Conservation (phyloP, 257 asterid genomes). For the Solanum bulbocastanum region DNA sequence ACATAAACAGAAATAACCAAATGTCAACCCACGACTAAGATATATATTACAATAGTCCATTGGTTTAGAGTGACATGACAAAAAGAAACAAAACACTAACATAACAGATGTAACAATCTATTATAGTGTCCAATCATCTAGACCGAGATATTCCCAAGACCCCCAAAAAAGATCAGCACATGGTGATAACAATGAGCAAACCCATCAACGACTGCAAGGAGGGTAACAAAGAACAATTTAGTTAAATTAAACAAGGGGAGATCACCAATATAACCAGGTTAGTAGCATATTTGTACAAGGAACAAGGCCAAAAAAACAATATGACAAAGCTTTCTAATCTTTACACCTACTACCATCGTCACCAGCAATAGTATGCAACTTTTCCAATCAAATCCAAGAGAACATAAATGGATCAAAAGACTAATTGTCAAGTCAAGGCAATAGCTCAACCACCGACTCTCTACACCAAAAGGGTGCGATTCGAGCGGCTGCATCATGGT, state of each 20-base stretch:
- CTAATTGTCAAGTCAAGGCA: background rate
- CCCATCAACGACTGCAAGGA: conserved; percentile 39
- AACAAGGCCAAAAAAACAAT: background rate
- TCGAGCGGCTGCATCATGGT: background rate
- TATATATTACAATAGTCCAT: background rate
- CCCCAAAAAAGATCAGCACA: background rate
- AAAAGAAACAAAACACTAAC: background rate
- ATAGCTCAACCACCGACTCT: background rate
- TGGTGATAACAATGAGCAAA: background rate
- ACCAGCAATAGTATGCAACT: background rate
- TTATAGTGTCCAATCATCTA: background rate
- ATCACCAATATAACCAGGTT: background rate
- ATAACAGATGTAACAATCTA: background rate
- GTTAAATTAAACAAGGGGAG: background rate
- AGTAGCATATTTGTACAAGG: background rate
- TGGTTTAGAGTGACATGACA: background rate
- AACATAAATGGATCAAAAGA: background rate
- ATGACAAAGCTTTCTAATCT: background rate
- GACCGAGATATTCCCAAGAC: background rate
- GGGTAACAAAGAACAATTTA: background rate
- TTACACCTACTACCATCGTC: background rate
- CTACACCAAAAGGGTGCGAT: background rate
- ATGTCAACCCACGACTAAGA: background rate
- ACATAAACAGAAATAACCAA: background rate
- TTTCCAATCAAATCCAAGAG: background rate